These are phyloP conservation scores for Psidium friedrichsthalianum DNA, from an alignment of 345 rosid genomes.

Conservation along the genomic window DNA sequence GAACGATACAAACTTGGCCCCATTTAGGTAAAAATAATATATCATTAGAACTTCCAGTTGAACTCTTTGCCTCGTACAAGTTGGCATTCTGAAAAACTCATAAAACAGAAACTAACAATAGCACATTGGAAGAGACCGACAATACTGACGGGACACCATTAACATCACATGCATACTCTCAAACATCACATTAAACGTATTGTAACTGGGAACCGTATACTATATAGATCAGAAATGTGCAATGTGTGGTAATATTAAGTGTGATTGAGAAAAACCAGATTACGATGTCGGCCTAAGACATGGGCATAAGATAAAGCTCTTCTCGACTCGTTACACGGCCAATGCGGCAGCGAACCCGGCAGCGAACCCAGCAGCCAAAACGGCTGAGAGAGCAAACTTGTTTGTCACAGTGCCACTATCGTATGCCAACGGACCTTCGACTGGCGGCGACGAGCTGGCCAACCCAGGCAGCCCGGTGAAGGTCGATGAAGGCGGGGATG, in stretches of 20 bases:
- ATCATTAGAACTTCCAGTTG: neutral
- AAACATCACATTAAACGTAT: neutral
- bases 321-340: neutral
- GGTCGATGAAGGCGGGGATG: constrained; percentile 1
- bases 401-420: neutral
- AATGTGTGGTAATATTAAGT: neutral
- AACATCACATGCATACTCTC: neutral
- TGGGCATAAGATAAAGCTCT: neutral
- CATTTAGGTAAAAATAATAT: neutral
- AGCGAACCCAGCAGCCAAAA: neutral
- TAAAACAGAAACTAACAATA: neutral
- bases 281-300: neutral
- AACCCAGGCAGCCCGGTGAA: neutral
- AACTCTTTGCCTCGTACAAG: neutral
- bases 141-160: neutral
- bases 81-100: neutral
- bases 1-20: neutral
- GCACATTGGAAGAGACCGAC: neutral
- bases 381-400: neutral
- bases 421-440: neutral
- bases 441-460: neutral
- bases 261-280: neutral
- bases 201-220: neutral
- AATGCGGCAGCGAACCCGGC: neutral
- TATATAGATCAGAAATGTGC: neutral